Percentiles rank a stretch among this genome's conserved stretches.
These are phyloP conservation scores for Suillus cothurnatus DNA, from an alignment of 768 basidiomycete genomes.

Conservation along the genomic window DNA sequence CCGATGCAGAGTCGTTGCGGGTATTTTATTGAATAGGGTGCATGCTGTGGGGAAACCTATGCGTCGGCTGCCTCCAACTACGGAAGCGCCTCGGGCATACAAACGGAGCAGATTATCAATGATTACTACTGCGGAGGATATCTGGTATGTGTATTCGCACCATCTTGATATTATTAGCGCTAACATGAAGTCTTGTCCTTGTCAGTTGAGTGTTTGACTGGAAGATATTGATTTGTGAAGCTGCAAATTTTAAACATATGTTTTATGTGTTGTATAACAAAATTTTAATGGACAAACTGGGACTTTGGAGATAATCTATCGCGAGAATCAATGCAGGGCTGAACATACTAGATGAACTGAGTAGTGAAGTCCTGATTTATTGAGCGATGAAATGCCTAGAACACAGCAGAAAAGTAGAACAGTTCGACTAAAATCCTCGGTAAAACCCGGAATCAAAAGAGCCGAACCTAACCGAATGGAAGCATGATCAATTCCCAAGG, in stretches of 20 bases:
- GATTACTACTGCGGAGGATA: slow-evolving; percentile 48
- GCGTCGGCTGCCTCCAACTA: slow-evolving; percentile 40
- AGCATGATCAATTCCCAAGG: slow-evolving; percentile 3
- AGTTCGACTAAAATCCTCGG: neutral
- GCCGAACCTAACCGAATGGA: slow-evolving; percentile 4
- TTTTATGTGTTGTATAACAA: slow-evolving; percentile 2
- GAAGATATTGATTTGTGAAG: neutral
- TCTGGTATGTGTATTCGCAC: slow-evolving; percentile 20
- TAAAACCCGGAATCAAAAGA: neutral
- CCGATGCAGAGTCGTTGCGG: slow-evolving; percentile 56
- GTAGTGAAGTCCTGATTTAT: no score
- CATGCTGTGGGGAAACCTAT: slow-evolving; percentile 54
- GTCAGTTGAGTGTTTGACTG: neutral
- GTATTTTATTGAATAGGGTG: slow-evolving; percentile 56
- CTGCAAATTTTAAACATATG: neutral
- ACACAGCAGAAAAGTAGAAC: neutral
- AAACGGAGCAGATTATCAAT: slow-evolving; percentile 55
- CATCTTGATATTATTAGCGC: neutral
- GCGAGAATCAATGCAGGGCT: neutral
- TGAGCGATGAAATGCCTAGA: neutral
- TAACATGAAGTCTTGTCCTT: slow-evolving; percentile 4
- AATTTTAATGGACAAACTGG: neutral
- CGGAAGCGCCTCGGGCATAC: slow-evolving; percentile 41
- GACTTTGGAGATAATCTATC: neutral
- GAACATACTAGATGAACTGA: neutral